Base-by-base conservation (phyloP, 352 stramenopile genomes). In the Globisporangium cederbergense region DNA sequence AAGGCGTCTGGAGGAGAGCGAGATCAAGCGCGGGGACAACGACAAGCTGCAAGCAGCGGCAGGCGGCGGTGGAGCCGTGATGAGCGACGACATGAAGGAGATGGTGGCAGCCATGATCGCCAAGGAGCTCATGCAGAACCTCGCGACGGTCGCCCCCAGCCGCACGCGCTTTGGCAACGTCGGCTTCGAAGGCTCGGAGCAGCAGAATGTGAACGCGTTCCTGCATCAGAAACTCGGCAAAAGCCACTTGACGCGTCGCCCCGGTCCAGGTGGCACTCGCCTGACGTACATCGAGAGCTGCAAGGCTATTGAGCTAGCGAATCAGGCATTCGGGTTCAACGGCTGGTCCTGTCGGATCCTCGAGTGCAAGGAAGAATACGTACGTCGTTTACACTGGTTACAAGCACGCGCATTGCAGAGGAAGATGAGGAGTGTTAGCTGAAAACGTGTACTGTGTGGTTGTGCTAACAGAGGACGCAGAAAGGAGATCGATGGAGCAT, bases 281-380 rank as follows among this genome's bases (percentile, higher is more conserved):
- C 67, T 96, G 25, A 96, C 83, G 56, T 96, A 96, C 66, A 91
- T 96, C 22, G 87, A 96, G 67, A 96, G 87, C 66, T 94, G 87
- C 66, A 96, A 96, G 66, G 86, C 85, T 45, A 96, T 96, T 53
- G 87, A 96, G 71, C 69, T 96, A 50, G 87, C 87, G 32, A 96
- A 96, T 70, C 78, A 86, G 56, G 84, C 86, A n/a, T 96, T 96
- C 47, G 87, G 87, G 13, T 96, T 96, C 65, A 96, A 94, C 60
- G 87, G 87, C 58, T 96, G 87, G 87, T 90, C 80, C 10, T 96
- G 87, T 51, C 81, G 71, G 50, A 88, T 96, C 56, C 55, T 94
- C 55, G 83, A 93, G 66, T 93, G 81, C 81, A 89, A 92, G 56
- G 83, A 94, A 59, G 85, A 94, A 87, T 91, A 81, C 70, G 86